Percentiles rank a stretch among this genome's conserved stretches.
Evolutionary conservation across 2,329 filamentous ascomycete species (phyloP).

Genomic region (Coleophoma cylindrospora): DNA sequence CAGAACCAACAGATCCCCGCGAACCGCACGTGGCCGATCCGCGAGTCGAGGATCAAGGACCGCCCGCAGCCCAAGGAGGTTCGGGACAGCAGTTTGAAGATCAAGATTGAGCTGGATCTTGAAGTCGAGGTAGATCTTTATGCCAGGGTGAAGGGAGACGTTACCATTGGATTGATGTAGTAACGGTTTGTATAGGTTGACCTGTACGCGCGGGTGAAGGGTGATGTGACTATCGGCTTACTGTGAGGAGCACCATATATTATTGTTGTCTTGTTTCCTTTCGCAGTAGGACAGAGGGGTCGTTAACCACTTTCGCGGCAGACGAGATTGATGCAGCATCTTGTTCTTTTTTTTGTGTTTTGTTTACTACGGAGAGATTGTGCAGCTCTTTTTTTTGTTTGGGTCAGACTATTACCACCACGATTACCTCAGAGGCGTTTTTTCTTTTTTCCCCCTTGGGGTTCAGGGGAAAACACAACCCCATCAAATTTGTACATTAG

Average conservation of each 20-base stretch:
- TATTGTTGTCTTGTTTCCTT: too few relatives aligned
- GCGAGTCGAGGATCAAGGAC: conserved; percentile 33
- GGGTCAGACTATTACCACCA: too few relatives aligned
- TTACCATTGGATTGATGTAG: conserved; percentile 19
- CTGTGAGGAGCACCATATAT: conserved; percentile 20
- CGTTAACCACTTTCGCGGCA: background rate
- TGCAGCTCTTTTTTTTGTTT: too few relatives aligned
- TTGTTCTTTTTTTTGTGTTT: too few relatives aligned
- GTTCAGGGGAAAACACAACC: too few relatives aligned
- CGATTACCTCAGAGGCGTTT: too few relatives aligned
- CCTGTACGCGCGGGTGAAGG: conserved; percentile 26
- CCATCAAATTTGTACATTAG: too few relatives aligned
- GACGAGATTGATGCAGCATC: too few relatives aligned
- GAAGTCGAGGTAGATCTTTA: conserved; percentile 35
- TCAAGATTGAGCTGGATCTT: conserved; percentile 35
- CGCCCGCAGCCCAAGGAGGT: conserved; percentile 27
- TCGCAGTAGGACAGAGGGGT: too few relatives aligned
- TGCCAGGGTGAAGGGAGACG: conserved; percentile 27
- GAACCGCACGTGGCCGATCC: conserved; percentile 21
- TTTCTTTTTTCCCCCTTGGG: too few relatives aligned
- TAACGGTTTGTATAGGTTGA: conserved; percentile 22
- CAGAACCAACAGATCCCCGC: conserved; percentile 12
- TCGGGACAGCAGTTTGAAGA: conserved; percentile 32
- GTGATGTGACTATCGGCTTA: conserved; percentile 32
- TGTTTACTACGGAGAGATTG: too few relatives aligned